These are phyloP conservation scores for Ormosia semicastrata DNA, from an alignment of 306 rosid genomes.

Conservation along the genomic window DNA sequence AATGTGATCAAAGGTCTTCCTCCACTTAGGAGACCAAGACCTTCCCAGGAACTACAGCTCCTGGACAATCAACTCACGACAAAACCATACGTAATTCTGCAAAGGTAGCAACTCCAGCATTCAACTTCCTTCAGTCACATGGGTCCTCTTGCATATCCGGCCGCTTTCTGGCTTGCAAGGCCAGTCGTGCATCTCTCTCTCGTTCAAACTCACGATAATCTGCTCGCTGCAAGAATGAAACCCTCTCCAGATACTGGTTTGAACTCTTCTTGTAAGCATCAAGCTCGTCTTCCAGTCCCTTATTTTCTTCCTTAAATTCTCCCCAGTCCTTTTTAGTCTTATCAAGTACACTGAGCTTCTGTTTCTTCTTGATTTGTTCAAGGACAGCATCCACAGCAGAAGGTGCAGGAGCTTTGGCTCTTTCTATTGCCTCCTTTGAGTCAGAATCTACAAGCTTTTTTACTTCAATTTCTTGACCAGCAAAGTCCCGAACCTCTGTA, in stretches of 20 bases:
- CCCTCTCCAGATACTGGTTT: conserved; percentile 86
- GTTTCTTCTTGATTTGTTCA: conserved; percentile 95
- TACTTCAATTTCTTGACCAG: conserved; percentile 86
- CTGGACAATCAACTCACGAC: conserved; percentile 4
- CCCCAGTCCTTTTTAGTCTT: conserved; percentile 98
- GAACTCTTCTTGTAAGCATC: conserved; percentile 99
- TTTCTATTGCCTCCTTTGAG: conserved; percentile 85
- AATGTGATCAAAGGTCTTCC: conserved; percentile 16
- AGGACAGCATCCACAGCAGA: conserved; percentile 87
- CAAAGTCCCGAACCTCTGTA: conserved; percentile 91
- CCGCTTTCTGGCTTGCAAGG: conserved; percentile 74
- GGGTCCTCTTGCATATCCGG: conserved; percentile 82
- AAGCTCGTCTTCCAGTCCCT: conserved; percentile 77
- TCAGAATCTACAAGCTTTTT: conserved; percentile 83
- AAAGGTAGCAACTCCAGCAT: conserved; percentile 20
- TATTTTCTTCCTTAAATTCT: conserved; percentile 87
- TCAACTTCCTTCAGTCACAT: conserved; percentile 25
- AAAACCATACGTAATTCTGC: neutral
- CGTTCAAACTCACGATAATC: conserved; percentile 96
- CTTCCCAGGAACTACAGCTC: conserved; percentile 20
- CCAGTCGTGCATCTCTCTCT: conserved; percentile 91
- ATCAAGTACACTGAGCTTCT: conserved; percentile 92
- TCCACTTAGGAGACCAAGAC: conserved; percentile 14
- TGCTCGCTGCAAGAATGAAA: conserved; percentile 87
- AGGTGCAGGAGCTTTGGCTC: conserved; percentile 61